Evolutionary conservation across 176 grass and related monocot species (phyloP), one percentile per base, ranked within the genome.

Genomic region (Puccinellia tenuiflora): DNA sequence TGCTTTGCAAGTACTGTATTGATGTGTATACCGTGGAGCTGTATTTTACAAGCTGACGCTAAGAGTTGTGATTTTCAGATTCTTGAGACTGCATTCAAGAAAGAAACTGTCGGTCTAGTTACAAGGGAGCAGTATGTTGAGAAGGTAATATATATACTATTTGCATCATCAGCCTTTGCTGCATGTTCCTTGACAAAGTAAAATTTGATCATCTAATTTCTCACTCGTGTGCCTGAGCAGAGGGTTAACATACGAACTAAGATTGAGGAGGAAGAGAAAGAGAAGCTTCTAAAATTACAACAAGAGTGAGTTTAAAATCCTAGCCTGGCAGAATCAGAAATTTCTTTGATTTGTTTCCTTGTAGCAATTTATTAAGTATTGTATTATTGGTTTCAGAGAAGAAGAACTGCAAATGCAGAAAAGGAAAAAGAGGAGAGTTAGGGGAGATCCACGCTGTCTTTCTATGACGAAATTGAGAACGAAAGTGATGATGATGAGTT

Each of bases 41-140:
- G 29, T 77, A 17, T 45, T 72, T 24, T 59, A 16, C 11, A 40
- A 79, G 16, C 55, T 86, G 34, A 86, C 22, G 13, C 5, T 33
- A 60, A 29, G 16, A 31, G 4, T 11, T 82, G 21, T 73, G 12
- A 9, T 21, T 91, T 89, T 68, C 85, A 99, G 96, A 96, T 99
- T 76, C 86, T 99, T 68, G 93, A 99, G 87, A 99, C 93, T 73
- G 96, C 96, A 37, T 99, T 99, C 86, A 99, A 99, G 88, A 96
- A 96, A 81, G 96, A 99, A 88, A 99, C 96, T 14, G 91, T 99
- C 29, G 96, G 96, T 92, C 81, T 99, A 40, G 96, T 99, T 43
- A 99, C 96, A 7, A 96, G 96, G 82, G 96, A 99, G 79, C 89
- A 99, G 73, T 99, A 99, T 91, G 96, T 99, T 20, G 96, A 99